Base-by-base conservation (phyloP, 1,284 basidiomycete genomes). In the Ceratobasidium theobromae region DNA sequence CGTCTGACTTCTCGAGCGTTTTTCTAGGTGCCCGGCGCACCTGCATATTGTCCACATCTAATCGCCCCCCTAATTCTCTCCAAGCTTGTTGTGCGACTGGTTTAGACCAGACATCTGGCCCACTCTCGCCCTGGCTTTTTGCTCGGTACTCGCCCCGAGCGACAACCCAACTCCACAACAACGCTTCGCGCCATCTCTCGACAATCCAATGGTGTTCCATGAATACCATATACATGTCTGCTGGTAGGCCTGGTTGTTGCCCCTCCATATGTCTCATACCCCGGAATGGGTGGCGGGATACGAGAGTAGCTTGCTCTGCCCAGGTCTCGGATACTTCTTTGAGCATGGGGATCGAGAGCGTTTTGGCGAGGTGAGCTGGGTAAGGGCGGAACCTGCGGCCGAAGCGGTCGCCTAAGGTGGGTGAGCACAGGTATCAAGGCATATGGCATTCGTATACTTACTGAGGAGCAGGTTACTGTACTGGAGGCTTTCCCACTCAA, bases 401-500 rank as follows among this genome's bases (percentile, higher is more conserved):
- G 43, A 70, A 70, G 4, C 68, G 65, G 27, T 48, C 43, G 54
- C 69, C 69, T 70, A 45, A n/a, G 25, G 40, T 18, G 18, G 12
- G 35, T 66, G 21, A 27, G 28, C 35, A 53, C 11, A 32, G 21
- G 5, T 9, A 49, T 18, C 9, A 38, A 23, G 54, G 46, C 14
- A 18, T 16, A 21, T 45, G 25, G 35, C 18, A 35, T 12, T 32
- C 4, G 41, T 27, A 40, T 25, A 55, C 55, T 0, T 48, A 70
- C 69, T 58, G 25, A 70, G 66, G n/a, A 70, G 69, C 27, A 40
- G 41, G 41, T 70, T 70, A 12, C 51, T 67, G 23, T 65, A 53
- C 25, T 67, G 53, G n/a, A 70, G 60, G 9, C 52, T 52, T 11
- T 65, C 45, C 69, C 69, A 70, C 65, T 70, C 69, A 21, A 58